Percentiles rank a stretch among this genome's conserved stretches.
phyloP scores from a whole-genome alignment of 768 basidiomycete genomes.

The Pisolithus sp. region DNA sequence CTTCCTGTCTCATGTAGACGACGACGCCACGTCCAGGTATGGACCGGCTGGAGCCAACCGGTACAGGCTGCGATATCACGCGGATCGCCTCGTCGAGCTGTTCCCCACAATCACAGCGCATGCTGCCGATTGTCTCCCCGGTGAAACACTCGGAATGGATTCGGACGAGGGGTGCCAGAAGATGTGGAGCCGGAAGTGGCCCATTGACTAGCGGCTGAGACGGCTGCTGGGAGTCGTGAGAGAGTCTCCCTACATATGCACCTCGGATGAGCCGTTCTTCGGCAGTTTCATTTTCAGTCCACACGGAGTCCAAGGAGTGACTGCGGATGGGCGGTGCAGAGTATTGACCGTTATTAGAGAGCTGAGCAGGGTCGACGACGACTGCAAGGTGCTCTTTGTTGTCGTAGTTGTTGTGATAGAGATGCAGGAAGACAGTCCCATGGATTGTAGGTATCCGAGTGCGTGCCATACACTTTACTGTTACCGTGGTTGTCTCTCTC shows the following conservation, averaged over 20 bases:
- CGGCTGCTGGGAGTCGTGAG: slow-evolving; percentile 43
- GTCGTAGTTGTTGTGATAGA: slow-evolving; percentile 92
- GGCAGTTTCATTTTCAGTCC: slow-evolving; percentile 82
- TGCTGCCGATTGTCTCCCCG: slow-evolving; percentile 94
- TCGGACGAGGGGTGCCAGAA: slow-evolving; percentile 79
- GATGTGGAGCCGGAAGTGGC: slow-evolving; percentile 14
- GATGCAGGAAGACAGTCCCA: slow-evolving; percentile 85
- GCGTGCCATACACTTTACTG: slow-evolving; percentile 91
- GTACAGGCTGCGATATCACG: slow-evolving; percentile 70
- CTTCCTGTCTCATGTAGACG: slow-evolving; percentile 94
- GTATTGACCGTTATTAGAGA: slow-evolving; percentile 38
- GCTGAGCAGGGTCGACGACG: slow-evolving; percentile 87
- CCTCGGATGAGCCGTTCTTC: slow-evolving; percentile 92
- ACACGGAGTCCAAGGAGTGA: slow-evolving; percentile 70
- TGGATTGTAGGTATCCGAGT: slow-evolving; percentile 97
- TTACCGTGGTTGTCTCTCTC: slow-evolving; percentile 23
- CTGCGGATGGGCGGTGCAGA: slow-evolving; percentile 67
- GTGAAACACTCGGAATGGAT: slow-evolving; percentile 99
- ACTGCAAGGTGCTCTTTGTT: slow-evolving; percentile 94
- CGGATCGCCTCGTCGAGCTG: slow-evolving; percentile 97
- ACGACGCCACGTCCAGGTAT: slow-evolving; percentile 88
- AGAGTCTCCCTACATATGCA: slow-evolving; percentile 84
- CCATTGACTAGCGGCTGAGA: slow-evolving; percentile 29
- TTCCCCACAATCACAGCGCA: slow-evolving; percentile 98
- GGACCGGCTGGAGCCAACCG: slow-evolving; percentile 33